A percentile compares a stretch with the other conserved stretches of the same genome.
Evolutionary conservation across 805 yeast genomes (phyloP).

Genomic region (Teunomyces tritomae): DNA sequence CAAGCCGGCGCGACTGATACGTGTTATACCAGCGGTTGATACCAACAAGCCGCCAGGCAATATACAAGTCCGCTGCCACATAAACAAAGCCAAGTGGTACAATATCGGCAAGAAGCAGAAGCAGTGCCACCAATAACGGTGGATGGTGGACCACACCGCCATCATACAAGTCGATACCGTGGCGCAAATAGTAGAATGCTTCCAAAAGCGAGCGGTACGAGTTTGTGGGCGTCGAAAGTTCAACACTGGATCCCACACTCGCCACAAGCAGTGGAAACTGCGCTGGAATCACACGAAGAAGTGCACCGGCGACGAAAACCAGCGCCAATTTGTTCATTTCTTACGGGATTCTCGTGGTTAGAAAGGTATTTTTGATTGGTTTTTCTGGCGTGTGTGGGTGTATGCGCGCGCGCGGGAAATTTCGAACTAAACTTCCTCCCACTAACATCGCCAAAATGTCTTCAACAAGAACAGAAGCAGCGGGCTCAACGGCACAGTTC

Average conservation of each 20-base stretch:
- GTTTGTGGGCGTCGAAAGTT: conserved; percentile 70
- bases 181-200: conserved; percentile 35
- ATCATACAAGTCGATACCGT: conserved; percentile 63
- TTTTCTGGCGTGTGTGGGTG: no score
- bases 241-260: conserved; percentile 41
- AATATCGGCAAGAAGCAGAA: conserved; percentile 35
- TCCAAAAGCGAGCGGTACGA: conserved; percentile 53
- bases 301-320: conserved; percentile 26
- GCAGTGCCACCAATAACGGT: conserved; percentile 61
- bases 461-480: neutral
- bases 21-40: conserved; percentile 44
- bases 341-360: no score
- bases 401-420: neutral
- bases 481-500: conserved; percentile 20
- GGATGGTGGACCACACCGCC: conserved; percentile 90
- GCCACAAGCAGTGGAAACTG: conserved; percentile 24
- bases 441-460: neutral
- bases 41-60: conserved; percentile 52
- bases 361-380: no score
- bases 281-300: conserved; percentile 35
- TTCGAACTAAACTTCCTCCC: neutral
- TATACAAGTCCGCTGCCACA: conserved; percentile 56
- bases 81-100: conserved; percentile 15
- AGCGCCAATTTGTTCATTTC: conserved; percentile 21
- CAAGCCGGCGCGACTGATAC: conserved; percentile 15